These are phyloP conservation scores for Coemansia umbellata DNA, from an alignment of 192 early-diverging fungal species.

Conservation along the genomic window DNA sequence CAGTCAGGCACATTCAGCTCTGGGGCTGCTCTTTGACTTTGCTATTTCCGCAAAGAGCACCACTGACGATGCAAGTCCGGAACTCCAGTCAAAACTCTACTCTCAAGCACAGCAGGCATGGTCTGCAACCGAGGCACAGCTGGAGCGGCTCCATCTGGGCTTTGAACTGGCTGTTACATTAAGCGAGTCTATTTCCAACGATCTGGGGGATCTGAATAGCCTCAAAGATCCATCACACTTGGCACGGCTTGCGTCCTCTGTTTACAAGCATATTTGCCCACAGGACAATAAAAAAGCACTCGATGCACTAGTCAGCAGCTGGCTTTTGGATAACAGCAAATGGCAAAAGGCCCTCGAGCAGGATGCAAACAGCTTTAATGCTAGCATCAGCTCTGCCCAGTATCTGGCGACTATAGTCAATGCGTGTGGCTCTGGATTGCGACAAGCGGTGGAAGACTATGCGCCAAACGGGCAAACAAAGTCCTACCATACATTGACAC, in stretches of 20 bases:
- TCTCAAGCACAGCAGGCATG: constrained; percentile 24
- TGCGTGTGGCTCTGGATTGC: constrained; percentile 20
- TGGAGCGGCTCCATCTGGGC: constrained; percentile 11
- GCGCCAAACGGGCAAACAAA: not conserved
- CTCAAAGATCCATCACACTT: constrained; percentile 20
- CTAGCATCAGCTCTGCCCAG: not conserved
- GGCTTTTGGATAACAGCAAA: constrained; percentile 16
- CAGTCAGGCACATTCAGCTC: constrained; percentile 14
- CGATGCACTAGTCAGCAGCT: constrained; percentile 8
- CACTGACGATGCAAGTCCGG: not conserved
- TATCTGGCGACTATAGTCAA: constrained; percentile 11
- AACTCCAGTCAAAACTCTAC: constrained; percentile 1
- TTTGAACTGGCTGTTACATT: constrained; percentile 28
- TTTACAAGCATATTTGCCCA: constrained; percentile 26
- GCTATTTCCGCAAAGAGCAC: constrained; percentile 3
- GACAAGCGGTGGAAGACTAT: constrained; percentile 18
- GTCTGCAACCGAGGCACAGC: constrained; percentile 28
- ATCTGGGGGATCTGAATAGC: constrained; percentile 9
- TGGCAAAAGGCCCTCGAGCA: constrained; percentile 4
- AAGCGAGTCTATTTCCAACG: constrained; percentile 15
- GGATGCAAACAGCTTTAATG: constrained; percentile 7
- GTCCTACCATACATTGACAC: constrained; percentile 34
- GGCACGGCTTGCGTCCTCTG: constrained; percentile 29
- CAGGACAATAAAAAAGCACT: constrained; percentile 7
- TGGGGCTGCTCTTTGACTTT: constrained; percentile 33